phyloP scores from a whole-genome alignment of 2,329 filamentous ascomycete species.

The Hymenoscyphus scutula region DNA sequence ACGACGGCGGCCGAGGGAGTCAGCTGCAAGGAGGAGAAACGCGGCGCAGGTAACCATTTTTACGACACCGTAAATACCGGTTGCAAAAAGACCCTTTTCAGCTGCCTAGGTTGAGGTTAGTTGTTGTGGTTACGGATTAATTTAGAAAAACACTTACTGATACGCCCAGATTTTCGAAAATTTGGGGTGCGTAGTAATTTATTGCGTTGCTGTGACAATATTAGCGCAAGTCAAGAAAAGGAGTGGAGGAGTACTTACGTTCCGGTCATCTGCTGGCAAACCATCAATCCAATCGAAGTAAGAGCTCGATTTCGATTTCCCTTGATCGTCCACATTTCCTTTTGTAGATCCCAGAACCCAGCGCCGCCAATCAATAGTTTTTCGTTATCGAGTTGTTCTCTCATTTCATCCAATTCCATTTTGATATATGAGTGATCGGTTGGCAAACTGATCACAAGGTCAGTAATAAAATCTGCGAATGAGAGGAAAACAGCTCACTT shows the following conservation, averaged over 20 bases:
- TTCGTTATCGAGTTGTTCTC: slow-evolving; percentile 48
- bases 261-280: slow-evolving; percentile 69
- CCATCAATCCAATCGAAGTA: slow-evolving; percentile 61
- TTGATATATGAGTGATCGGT: slow-evolving; percentile 52
- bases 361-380: slow-evolving; percentile 47
- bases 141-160: slow-evolving; percentile 32
- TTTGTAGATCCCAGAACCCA: slow-evolving; percentile 49
- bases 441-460: slow-evolving; percentile 41
- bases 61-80: slow-evolving; percentile 70
- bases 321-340: slow-evolving; percentile 58
- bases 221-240: background rate
- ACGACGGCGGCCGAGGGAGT: slow-evolving; percentile 62
- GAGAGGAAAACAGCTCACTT: slow-evolving; percentile 25
- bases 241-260: slow-evolving; percentile 22
- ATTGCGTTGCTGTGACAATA: slow-evolving; percentile 45
- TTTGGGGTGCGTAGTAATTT: slow-evolving; percentile 58
- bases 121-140: background rate
- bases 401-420: slow-evolving; percentile 47
- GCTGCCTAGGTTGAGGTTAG: slow-evolving; percentile 40
- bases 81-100: slow-evolving; percentile 64
- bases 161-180: slow-evolving; percentile 66
- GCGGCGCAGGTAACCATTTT: slow-evolving; percentile 62
- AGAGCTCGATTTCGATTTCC: slow-evolving; percentile 63
- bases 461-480: too few relatives aligned
- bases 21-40: slow-evolving; percentile 66